These are phyloP conservation scores for Claviceps sp. DNA, from an alignment of 2,329 filamentous ascomycete species.

Conservation along the genomic window DNA sequence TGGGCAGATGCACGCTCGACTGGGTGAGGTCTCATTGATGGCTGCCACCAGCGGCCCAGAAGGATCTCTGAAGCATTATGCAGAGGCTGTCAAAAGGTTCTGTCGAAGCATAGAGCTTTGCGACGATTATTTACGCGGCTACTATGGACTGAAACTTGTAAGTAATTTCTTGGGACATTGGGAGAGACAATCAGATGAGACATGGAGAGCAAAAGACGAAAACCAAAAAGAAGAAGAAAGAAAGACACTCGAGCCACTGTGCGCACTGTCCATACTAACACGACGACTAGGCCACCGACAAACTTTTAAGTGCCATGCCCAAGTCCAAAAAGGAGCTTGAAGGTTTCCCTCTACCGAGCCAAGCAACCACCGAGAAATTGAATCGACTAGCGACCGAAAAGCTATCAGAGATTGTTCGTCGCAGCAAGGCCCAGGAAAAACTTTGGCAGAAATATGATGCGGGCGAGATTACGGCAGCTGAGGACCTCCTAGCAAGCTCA, in stretches of 20 bases:
- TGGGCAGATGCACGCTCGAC: constrained; percentile 65
- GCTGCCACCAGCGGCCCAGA: constrained; percentile 35
- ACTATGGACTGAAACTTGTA: constrained; percentile 80
- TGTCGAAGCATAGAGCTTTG: constrained; percentile 87
- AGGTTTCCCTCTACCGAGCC: constrained; percentile 39
- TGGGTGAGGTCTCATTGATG: constrained; percentile 75
- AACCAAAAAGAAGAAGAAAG: neutral
- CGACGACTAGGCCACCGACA: constrained; percentile 32
- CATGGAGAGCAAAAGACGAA: neutral
- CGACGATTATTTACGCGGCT: constrained; percentile 81
- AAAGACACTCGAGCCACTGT: neutral
- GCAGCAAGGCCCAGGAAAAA: constrained; percentile 43
- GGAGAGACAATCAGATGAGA: neutral
- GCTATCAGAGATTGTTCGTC: constrained; percentile 62
- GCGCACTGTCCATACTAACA: constrained; percentile 1
- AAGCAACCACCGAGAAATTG: constrained; percentile 49
- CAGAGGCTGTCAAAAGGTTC: constrained; percentile 71
- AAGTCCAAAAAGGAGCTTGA: constrained; percentile 36
- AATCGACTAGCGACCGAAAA: constrained; percentile 62
- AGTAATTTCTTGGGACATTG: constrained; percentile 12
- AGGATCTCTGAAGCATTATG: constrained; percentile 39
- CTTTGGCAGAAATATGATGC: constrained; percentile 62
- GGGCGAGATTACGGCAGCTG: constrained; percentile 58
- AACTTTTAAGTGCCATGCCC: constrained; percentile 30
- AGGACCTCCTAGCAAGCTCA: constrained; percentile 49